Base-by-base conservation (phyloP, 2,329 filamentous ascomycete species). In the Neophaeococcomyces mojaviensis region DNA sequence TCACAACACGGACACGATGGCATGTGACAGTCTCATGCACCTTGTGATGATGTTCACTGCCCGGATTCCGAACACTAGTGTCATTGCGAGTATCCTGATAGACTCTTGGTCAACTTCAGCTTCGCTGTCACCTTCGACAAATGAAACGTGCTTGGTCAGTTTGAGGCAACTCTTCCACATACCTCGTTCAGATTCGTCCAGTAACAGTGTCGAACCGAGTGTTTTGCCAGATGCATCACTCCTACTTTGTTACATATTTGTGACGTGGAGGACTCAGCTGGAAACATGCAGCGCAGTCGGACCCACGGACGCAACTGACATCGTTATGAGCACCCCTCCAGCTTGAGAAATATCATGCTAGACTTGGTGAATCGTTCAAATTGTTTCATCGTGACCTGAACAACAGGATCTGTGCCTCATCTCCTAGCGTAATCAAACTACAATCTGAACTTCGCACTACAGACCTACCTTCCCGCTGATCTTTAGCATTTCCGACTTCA, bases 41-140 rank as follows among this genome's bases (percentile, higher is more conserved):
- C 53, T 51, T 48, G 44, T 57, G 55, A 57, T 55, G 55, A 54
- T 54, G 53, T 57, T n/a, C n/a, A n/a, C n/a, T n/a, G n/a, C n/a
- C n/a, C n/a, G n/a, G n/a, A n/a, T n/a, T n/a, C n/a, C n/a, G n/a
- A n/a, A n/a, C n/a, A n/a, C n/a, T n/a, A n/a, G n/a, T n/a, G n/a
- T n/a, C n/a, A n/a, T n/a, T n/a, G n/a, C n/a, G n/a, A n/a, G n/a
- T n/a, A n/a, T n/a, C n/a, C n/a, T n/a, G n/a, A n/a, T n/a, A n/a
- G n/a, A n/a, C n/a, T n/a, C n/a, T n/a, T n/a, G n/a, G n/a, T n/a
- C n/a, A n/a, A n/a, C n/a, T n/a, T n/a, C n/a, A n/a, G n/a, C n/a
- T n/a, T n/a, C n/a, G n/a, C n/a, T n/a, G n/a, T n/a, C n/a, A n/a
- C n/a, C n/a, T n/a, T n/a, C n/a, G n/a, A n/a, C n/a, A n/a, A n/a